Base-by-base conservation (phyloP, 2,329 filamentous ascomycete species). In the Cladophialophora chaetospira region DNA sequence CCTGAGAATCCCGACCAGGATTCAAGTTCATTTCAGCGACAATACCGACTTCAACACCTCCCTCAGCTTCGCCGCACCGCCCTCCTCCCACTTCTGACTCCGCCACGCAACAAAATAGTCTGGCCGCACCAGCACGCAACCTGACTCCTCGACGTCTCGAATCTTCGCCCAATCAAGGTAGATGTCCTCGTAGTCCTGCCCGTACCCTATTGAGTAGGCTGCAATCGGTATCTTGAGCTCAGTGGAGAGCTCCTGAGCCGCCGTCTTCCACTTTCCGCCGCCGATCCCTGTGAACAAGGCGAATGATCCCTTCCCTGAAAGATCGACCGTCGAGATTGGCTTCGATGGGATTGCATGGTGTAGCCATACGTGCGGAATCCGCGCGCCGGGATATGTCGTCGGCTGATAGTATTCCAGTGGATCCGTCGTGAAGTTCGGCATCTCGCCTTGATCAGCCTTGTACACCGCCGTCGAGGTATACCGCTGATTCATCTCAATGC, bases 351-450 rank as follows among this genome's bases (percentile, higher is more conserved):
- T 62, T 9, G 71, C 62, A 13, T 73, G 74, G 68, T 83, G 80
- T 8, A 87, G 70, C 84, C 84, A 87, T 0, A 75, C 83, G 67
- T 88, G 84, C 4, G 85, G 84, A 21, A 87, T 69, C 2, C 83
- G 74, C 19, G 73, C 73, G 5, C 84, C 85, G 0, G 84, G 84
- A 62, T 79, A 83, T 3, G 84, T 86, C 29, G 68, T 77, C 19
- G 74, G 72, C 23, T 73, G 67, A 58, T 80, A 71, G 35, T 76
- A 64, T 8, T 76, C 64, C 2, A 78, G 71, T 0, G 70, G 66
- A 59, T 82, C 75, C 5, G 70, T 59, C 21, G 72, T 63, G 29
- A 54, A 36, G 10, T 25, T 23, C 15, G 46, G 40, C 19, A 60
- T 51, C 5, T 60, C 54, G 3, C 55, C 53, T 64, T 81, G 75